Conservation (phyloP, 2,329 filamentous ascomycete genomes). For the Alternaria solani region DNA sequence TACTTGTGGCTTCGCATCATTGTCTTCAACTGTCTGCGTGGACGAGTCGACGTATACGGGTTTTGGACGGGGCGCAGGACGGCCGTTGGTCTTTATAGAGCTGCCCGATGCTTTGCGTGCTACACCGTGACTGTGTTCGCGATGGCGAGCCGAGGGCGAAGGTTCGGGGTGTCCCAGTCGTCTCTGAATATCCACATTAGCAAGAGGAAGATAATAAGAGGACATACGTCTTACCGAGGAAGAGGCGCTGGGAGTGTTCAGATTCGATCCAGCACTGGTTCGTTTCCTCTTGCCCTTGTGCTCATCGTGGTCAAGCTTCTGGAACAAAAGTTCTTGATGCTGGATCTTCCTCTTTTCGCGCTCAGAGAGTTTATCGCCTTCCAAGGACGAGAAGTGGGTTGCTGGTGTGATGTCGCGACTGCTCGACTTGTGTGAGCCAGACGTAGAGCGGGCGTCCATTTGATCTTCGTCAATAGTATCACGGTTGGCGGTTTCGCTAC, state of each 20-base stretch:
- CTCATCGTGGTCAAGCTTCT: conserved; percentile 67
- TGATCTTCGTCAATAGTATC: conserved; percentile 63
- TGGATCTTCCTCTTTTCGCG: conserved; percentile 70
- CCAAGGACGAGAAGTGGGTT: conserved; percentile 59
- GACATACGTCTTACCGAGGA: conserved; percentile 50
- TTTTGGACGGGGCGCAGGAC: conserved; percentile 37
- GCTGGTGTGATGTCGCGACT: conserved; percentile 70
- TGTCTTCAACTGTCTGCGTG: conserved; percentile 45
- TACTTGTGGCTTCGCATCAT: conserved; percentile 12
- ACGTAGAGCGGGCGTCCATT: conserved; percentile 64
- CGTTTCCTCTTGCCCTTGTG: conserved; percentile 63
- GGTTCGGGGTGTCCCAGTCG: conserved; percentile 48
- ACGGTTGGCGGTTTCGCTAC: conserved; percentile 63
- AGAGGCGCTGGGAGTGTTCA: conserved; percentile 59
- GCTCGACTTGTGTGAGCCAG: conserved; percentile 63
- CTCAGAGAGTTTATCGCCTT: conserved; percentile 64
- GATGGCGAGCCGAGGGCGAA: conserved; percentile 47
- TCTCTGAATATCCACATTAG: conserved; percentile 44
- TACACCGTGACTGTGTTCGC: conserved; percentile 47
- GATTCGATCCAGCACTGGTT: conserved; percentile 62
- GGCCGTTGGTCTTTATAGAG: conserved; percentile 52
- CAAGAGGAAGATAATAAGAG: conserved; percentile 19
- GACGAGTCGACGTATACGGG: conserved; percentile 45
- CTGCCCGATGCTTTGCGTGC: conserved; percentile 47
- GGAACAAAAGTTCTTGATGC: conserved; percentile 68